Percentiles rank a stretch among this genome's conserved stretches.
Evolutionary conservation across 2,329 filamentous ascomycete species (phyloP).

Genomic region (Rhynchosporium secalis): DNA sequence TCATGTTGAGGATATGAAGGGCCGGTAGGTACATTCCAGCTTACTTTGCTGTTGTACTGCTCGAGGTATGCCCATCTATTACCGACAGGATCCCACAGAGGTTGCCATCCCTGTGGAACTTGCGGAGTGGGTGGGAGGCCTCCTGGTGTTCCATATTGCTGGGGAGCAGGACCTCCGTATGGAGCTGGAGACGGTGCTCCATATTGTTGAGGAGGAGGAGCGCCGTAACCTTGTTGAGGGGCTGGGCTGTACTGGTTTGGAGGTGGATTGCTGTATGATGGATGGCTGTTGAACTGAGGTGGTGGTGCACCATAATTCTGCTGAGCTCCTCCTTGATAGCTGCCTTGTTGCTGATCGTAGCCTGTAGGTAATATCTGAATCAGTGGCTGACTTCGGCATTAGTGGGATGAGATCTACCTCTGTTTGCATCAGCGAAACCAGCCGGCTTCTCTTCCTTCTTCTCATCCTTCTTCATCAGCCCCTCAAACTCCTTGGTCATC

Average conservation of each 20-base stretch:
- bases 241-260: constrained; percentile 18
- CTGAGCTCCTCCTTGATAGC: constrained; percentile 20
- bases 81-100: constrained; percentile 61
- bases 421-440: constrained; percentile 6
- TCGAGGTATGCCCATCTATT: constrained; percentile 68
- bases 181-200: constrained; percentile 27
- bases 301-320: constrained; percentile 19
- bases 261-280: constrained; percentile 18
- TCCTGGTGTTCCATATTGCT: constrained; percentile 28
- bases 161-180: constrained; percentile 35
- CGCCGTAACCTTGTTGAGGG: constrained; percentile 17
- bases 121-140: constrained; percentile 43
- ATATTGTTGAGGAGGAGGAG: constrained; percentile 31
- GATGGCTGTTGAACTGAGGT: constrained; percentile 12
- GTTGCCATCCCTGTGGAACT: constrained; percentile 60
- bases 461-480: constrained; percentile 49
- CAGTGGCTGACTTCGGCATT: constrained; percentile 1
- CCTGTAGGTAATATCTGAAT: neutral
- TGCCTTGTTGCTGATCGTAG: constrained; percentile 23
- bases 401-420: constrained; percentile 14
- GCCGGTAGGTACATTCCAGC: constrained; percentile 32
- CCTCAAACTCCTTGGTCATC: constrained; percentile 47
- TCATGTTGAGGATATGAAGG: constrained; percentile 47
- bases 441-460: constrained; percentile 41
- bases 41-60: constrained; percentile 38